phyloP scores from a whole-genome alignment of 2,329 filamentous ascomycete genomes.

The Fusarium floridanum region DNA sequence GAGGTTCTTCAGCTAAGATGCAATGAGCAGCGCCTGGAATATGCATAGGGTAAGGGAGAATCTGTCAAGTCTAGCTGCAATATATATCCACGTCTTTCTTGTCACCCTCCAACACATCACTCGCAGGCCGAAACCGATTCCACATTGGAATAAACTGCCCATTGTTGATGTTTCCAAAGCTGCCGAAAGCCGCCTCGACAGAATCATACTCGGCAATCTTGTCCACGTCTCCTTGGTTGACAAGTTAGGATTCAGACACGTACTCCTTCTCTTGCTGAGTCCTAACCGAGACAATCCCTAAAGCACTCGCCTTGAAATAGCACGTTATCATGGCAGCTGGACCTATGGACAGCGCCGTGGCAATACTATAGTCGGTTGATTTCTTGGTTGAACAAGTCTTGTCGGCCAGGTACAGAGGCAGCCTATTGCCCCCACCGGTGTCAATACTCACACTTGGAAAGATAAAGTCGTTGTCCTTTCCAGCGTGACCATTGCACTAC shows the following conservation, averaged over 20 bases:
- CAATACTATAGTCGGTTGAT: constrained; percentile 37
- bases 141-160: background rate
- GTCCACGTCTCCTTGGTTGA: background rate
- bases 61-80: rapidly evolving
- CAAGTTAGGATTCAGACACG: background rate
- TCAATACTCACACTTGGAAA: too few species aligned
- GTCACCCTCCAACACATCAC: background rate
- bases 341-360: constrained; percentile 50
- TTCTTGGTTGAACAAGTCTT: constrained; percentile 15
- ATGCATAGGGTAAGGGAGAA: background rate
- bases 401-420: background rate
- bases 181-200: background rate
- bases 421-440: background rate
- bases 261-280: background rate
- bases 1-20: background rate
- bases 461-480: too few species aligned
- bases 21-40: too few species aligned
- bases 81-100: background rate
- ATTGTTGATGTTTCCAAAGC: background rate
- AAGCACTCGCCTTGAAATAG: constrained; percentile 33
- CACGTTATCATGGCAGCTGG: constrained; percentile 47
- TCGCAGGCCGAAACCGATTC: too few species aligned
- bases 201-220: background rate
- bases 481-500: too few species aligned
- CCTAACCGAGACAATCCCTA: background rate